phyloP scores from a whole-genome alignment of 2,329 filamentous ascomycete genomes.

The Colletotrichum scovillei region DNA sequence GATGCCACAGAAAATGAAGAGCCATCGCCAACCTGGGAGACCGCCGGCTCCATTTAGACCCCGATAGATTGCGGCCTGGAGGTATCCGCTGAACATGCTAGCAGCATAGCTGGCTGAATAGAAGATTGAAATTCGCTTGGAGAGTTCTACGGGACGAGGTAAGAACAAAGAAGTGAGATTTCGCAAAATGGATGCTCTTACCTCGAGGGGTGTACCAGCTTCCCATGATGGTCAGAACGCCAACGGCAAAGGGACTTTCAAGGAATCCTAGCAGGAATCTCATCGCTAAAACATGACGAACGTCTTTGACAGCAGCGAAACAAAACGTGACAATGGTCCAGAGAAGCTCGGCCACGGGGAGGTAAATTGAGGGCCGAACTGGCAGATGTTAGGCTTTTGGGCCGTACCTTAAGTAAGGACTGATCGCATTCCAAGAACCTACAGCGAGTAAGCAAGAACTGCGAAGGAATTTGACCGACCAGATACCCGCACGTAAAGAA shows the following conservation, averaged over 20 bases:
- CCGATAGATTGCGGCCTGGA: neutral
- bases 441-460: neutral
- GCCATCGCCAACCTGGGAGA: conserved; percentile 48
- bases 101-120: neutral
- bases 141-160: neutral
- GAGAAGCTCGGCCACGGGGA: neutral
- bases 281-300: neutral
- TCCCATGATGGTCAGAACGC: neutral
- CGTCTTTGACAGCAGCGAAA: neutral
- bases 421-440: neutral
- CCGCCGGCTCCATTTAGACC: neutral
- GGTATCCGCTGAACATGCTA: neutral
- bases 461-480: neutral
- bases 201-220: neutral
- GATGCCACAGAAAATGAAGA: conserved; percentile 52
- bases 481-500: neutral
- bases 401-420: no score
- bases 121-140: neutral
- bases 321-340: neutral
- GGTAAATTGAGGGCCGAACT: neutral
- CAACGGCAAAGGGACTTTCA: neutral
- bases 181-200: neutral
- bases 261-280: neutral
- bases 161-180: neutral
- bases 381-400: neutral